Conservation (phyloP, 257 asterid genomes). For the Ligustrum vulgare region DNA sequence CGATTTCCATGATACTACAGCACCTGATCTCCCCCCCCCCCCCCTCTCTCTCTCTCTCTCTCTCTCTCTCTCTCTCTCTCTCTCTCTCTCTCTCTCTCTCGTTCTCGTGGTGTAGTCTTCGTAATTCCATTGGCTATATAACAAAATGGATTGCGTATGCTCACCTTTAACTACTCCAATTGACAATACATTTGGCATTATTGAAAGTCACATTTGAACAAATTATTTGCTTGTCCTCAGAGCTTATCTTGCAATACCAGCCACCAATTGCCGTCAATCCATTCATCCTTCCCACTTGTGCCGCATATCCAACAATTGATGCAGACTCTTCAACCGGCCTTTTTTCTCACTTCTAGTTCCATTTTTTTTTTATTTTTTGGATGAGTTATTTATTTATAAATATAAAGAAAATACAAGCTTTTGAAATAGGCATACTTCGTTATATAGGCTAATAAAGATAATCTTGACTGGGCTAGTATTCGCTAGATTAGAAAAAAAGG, state of each 20-base stretch:
- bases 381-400: too few species aligned
- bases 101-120: too few species aligned
- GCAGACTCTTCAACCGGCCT: conserved; percentile 30
- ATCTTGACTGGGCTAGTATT: background rate
- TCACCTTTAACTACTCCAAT: background rate
- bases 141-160: background rate
- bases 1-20: too few species aligned
- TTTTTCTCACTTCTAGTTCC: background rate
- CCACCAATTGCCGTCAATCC: conserved; percentile 32
- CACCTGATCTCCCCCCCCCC: too few species aligned
- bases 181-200: conserved; percentile 17
- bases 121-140: background rate
- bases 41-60: too few species aligned
- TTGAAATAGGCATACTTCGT: background rate
- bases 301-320: conserved; percentile 24
- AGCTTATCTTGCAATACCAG: conserved; percentile 37
- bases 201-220: conserved; percentile 1
- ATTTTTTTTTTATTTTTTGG: background rate
- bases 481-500: too few species aligned
- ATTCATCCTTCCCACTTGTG: conserved; percentile 33
- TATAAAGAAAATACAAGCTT: too few species aligned
- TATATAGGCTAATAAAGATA: background rate
- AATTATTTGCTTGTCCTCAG: background rate
- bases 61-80: too few species aligned
- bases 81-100: too few species aligned